phyloP scores from a whole-genome alignment of 108 stramenopile genomes.

The Fragilariopsis cylindrus region DNA sequence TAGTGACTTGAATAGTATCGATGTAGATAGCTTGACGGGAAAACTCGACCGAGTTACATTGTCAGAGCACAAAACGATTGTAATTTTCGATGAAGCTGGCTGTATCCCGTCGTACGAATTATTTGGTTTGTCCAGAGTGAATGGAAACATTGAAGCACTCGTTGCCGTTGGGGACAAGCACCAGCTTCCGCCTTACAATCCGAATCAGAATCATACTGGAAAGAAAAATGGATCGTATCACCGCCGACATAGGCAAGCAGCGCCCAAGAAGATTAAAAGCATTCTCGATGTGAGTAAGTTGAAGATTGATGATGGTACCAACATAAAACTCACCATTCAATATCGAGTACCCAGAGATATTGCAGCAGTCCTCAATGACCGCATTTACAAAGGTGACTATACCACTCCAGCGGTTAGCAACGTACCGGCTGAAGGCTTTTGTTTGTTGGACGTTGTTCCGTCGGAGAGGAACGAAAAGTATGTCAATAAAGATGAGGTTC shows the following conservation, averaged over 20 bases:
- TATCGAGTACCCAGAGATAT: constrained; percentile 52
- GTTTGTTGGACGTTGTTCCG: constrained; percentile 30
- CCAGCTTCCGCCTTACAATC: constrained; percentile 50
- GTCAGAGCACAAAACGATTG: constrained; percentile 31
- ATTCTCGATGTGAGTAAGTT: constrained; percentile 46
- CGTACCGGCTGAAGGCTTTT: constrained; percentile 35
- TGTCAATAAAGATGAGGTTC: constrained; percentile 48
- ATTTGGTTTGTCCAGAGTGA: constrained; percentile 41
- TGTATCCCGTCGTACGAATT: constrained; percentile 59
- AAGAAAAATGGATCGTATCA: constrained; percentile 6
- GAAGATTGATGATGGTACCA: too few species aligned
- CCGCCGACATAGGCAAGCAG: too few species aligned
- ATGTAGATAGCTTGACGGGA: not conserved
- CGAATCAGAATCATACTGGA: constrained; percentile 3
- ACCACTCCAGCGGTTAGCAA: constrained; percentile 26
- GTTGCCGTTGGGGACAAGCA: constrained; percentile 46
- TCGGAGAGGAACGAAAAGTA: constrained; percentile 34
- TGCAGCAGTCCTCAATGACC: constrained; percentile 42
- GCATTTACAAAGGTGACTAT: constrained; percentile 43
- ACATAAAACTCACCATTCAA: constrained; percentile 35
- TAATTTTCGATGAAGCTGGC: constrained; percentile 54
- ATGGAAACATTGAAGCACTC: constrained; percentile 32
- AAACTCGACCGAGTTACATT: not conserved
- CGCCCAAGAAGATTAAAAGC: constrained; percentile 16
- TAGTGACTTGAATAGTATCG: not conserved